Percentiles rank a stretch among this genome's conserved stretches.
phyloP scores from a whole-genome alignment of 306 rosid genomes.

The Corylus americana region DNA sequence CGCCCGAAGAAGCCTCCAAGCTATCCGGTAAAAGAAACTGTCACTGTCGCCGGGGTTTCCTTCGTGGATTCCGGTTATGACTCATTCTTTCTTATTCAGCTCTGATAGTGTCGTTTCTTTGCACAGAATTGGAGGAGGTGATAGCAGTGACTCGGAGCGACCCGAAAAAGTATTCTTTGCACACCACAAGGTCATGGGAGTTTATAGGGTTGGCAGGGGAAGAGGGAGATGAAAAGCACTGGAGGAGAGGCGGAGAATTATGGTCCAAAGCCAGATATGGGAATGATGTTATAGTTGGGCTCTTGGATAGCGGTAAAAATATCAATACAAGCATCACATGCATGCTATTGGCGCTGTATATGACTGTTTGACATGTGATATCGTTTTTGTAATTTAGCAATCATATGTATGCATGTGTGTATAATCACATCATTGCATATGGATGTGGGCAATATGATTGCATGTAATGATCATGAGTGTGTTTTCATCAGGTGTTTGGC shows the following conservation, averaged over 20 bases:
- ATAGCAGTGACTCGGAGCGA: slow-evolving; percentile 38
- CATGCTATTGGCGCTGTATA: not conserved
- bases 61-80: too few relatives aligned
- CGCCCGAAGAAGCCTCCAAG: slow-evolving; percentile 57
- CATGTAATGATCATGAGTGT: slow-evolving; percentile 5
- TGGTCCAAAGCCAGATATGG: slow-evolving; percentile 60
- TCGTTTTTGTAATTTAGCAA: not conserved
- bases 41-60: too few relatives aligned
- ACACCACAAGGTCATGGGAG: slow-evolving; percentile 66
- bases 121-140: slow-evolving; percentile 60
- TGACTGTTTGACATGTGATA: slow-evolving; percentile 29
- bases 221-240: slow-evolving; percentile 12
- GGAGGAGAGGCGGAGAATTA: slow-evolving; percentile 34
- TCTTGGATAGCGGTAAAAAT: slow-evolving; percentile 63
- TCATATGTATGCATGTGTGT: not conserved
- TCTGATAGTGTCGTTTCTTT: too few relatives aligned
- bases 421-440: not conserved
- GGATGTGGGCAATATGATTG: not conserved
- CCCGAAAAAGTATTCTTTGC: slow-evolving; percentile 41
- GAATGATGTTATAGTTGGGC: slow-evolving; percentile 60
- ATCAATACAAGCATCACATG: not conserved
- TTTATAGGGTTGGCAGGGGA: slow-evolving; percentile 46
- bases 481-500: slow-evolving; percentile 71
- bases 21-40: slow-evolving; percentile 54
- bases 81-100: too few relatives aligned